A percentile compares a stretch with the other conserved stretches of the same genome.
These are phyloP conservation scores for Lepidium sativum DNA, from an alignment of 345 rosid species.

Conservation along the genomic window DNA sequence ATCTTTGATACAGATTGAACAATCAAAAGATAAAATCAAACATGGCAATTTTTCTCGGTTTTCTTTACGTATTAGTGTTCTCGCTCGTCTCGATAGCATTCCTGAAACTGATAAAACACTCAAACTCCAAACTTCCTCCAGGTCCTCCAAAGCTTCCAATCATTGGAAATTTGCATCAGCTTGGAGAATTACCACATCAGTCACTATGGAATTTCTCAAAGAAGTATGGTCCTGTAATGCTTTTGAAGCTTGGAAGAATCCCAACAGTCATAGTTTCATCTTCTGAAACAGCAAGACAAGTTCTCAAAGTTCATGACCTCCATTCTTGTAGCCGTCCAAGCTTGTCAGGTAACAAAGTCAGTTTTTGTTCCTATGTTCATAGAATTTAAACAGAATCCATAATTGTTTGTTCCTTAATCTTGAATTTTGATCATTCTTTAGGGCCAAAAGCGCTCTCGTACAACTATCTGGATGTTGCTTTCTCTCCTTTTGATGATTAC, in stretches of 20 bases:
- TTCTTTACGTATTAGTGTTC: neutral
- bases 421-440: neutral
- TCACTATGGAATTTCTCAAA: slow-evolving; percentile 28
- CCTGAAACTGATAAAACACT: neutral
- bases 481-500: slow-evolving; percentile 32
- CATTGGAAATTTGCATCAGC: slow-evolving; percentile 32
- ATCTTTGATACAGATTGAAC: neutral
- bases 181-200: slow-evolving; percentile 24
- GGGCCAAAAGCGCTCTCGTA: slow-evolving; percentile 37
- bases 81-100: neutral
- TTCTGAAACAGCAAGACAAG: slow-evolving; percentile 18
- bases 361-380: neutral
- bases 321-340: slow-evolving; percentile 23
- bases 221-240: slow-evolving; percentile 28
- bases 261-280: slow-evolving; percentile 22
- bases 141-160: slow-evolving; percentile 25
- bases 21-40: neutral
- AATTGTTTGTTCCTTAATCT: neutral
- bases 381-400: neutral
- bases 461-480: slow-evolving; percentile 36
- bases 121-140: slow-evolving; percentile 17
- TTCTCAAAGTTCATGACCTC: slow-evolving; percentile 6
- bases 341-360: neutral
- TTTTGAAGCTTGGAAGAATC: slow-evolving; percentile 21
- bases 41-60: neutral